A percentile compares a stretch with the other conserved stretches of the same genome.
Conservation (phyloP, 2,329 filamentous ascomycete species). For the Camptophora hylomeconis region DNA sequence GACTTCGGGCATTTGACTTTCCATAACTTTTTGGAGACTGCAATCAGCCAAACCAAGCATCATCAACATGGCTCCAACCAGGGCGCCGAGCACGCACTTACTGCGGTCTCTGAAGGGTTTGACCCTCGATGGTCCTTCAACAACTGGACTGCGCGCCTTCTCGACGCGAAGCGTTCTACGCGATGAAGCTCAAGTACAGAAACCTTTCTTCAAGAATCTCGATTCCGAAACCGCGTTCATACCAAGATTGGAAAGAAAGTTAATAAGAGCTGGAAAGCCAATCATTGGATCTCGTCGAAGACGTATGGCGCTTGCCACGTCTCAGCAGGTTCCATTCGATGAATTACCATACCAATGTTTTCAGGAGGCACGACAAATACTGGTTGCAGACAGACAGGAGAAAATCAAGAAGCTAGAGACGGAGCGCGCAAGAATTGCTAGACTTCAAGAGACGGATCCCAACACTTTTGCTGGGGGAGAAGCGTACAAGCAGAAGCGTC, state of each 20-base stretch:
- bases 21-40: no score
- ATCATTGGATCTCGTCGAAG: slow-evolving; percentile 78
- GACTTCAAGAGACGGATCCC: slow-evolving; percentile 46
- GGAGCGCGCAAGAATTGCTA: slow-evolving; percentile 55
- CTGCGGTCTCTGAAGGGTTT: slow-evolving; percentile 13
- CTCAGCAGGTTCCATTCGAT: slow-evolving; percentile 68
- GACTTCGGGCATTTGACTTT: no score
- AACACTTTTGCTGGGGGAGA: slow-evolving; percentile 49
- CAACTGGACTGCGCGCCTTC: slow-evolving; percentile 5
- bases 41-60: background rate
- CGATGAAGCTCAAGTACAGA: slow-evolving; percentile 24
- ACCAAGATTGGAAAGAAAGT: slow-evolving; percentile 49
- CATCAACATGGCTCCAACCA: slow-evolving; percentile 12
- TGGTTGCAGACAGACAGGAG: slow-evolving; percentile 65
- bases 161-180: slow-evolving; percentile 6
- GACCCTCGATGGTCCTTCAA: slow-evolving; percentile 5
- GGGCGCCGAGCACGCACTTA: slow-evolving; percentile 14
- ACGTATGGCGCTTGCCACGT: slow-evolving; percentile 55
- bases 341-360: slow-evolving; percentile 95
- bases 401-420: slow-evolving; percentile 62
- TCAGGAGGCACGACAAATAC: slow-evolving; percentile 79
- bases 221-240: slow-evolving; percentile 59
- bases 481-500: slow-evolving; percentile 48
- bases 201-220: slow-evolving; percentile 26
- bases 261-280: slow-evolving; percentile 54